A percentile compares a stretch with the other conserved stretches of the same genome.
Evolutionary conservation across 2,329 filamentous ascomycete genomes (phyloP).

Genomic region (Talaromyces sp.): DNA sequence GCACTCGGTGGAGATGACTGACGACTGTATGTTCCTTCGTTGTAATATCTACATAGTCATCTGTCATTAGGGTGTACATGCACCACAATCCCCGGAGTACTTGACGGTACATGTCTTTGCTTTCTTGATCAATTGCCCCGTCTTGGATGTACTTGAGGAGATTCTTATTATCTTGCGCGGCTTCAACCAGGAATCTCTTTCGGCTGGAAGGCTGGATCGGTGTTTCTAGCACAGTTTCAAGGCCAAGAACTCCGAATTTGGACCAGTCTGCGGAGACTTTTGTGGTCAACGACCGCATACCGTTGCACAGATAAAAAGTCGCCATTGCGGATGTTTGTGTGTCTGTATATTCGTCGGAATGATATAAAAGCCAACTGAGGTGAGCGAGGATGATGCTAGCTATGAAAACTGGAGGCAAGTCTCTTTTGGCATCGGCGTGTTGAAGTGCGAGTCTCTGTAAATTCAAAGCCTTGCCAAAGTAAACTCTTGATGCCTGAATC

Average conservation of each 20-base stretch:
- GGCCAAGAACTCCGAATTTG: neutral
- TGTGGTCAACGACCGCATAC: neutral
- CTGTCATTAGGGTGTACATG: slow-evolving; percentile 2
- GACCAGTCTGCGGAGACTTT: slow-evolving; percentile 1
- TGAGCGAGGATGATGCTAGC: slow-evolving; percentile 14
- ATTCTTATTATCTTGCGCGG: neutral
- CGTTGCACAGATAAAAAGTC: slow-evolving; percentile 9
- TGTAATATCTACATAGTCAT: slow-evolving; percentile 2
- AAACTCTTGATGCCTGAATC: neutral
- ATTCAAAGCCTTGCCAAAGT: slow-evolving; percentile 13
- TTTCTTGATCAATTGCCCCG: neutral
- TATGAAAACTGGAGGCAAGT: slow-evolving; percentile 4
- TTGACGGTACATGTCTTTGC: slow-evolving; percentile 6
- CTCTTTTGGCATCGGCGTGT: neutral
- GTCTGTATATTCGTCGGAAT: neutral
- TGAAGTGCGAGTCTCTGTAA: slow-evolving; percentile 8
- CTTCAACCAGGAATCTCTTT: neutral
- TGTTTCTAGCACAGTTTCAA: neutral
- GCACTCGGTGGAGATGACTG: slow-evolving; percentile 10
- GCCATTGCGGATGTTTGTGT: neutral
- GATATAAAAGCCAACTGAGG: slow-evolving; percentile 14
- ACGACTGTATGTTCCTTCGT: slow-evolving; percentile 10
- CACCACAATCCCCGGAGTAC: neutral
- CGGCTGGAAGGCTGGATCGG: neutral
- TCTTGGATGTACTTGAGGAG: neutral